Percentiles rank a stretch among this genome's conserved stretches.
phyloP scores from a whole-genome alignment of 345 rosid species.

The Brassica incana region DNA sequence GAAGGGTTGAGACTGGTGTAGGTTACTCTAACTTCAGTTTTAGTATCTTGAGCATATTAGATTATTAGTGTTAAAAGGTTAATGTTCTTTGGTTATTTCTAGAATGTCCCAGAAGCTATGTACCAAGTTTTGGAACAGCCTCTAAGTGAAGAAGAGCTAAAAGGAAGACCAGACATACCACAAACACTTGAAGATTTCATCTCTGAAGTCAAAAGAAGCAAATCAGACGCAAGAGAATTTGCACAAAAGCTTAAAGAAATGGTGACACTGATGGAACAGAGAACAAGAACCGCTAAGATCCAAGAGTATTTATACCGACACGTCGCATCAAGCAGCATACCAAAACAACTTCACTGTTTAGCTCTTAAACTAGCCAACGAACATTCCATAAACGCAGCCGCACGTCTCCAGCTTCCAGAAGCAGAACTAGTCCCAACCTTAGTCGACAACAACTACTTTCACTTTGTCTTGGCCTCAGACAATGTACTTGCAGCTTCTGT shows the following conservation, averaged over 20 bases:
- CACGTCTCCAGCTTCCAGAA: conserved; percentile 85
- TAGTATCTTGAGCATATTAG: background rate
- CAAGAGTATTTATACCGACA: conserved; percentile 90
- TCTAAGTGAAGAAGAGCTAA: conserved; percentile 55
- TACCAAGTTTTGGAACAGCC: conserved; percentile 72
- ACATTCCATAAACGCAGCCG: conserved; percentile 86
- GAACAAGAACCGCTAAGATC: conserved; percentile 89
- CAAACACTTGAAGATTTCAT: conserved; percentile 79
- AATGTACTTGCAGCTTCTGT: conserved; percentile 89
- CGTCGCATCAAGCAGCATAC: conserved; percentile 95
- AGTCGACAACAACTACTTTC: conserved; percentile 76
- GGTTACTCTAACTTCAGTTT: conserved; percentile 24
- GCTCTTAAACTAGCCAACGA: conserved; percentile 80
- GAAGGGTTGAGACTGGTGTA: conserved; percentile 68
- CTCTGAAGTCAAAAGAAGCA: conserved; percentile 58
- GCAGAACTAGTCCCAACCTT: conserved; percentile 81
- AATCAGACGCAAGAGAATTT: conserved; percentile 68
- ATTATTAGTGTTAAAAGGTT: background rate
- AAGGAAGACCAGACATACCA: conserved; percentile 74
- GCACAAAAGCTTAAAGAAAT: conserved; percentile 87
- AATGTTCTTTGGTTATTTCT: background rate
- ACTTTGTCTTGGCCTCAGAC: conserved; percentile 86
- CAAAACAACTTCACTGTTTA: conserved; percentile 84
- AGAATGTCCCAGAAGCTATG: conserved; percentile 82
- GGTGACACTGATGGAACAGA: conserved; percentile 80